phyloP scores from a whole-genome alignment of 1,139 yeast genomes.

The Hyphopichia pseudoburtonii region DNA sequence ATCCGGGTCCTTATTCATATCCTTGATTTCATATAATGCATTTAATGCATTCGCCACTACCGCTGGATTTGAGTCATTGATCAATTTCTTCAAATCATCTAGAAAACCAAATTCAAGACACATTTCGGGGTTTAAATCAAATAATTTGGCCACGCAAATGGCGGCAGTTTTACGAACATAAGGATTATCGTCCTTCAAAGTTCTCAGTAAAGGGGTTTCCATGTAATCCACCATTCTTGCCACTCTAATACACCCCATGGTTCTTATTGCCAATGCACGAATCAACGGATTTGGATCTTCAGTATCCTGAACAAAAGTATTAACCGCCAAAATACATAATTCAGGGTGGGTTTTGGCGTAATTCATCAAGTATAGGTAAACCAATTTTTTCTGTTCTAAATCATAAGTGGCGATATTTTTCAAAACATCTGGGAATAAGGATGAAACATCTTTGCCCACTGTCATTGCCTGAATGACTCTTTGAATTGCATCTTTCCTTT shows the following conservation, averaged over 20 bases:
- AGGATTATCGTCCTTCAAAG: slow-evolving; percentile 90
- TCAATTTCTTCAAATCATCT: slow-evolving; percentile 62
- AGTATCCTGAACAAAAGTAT: slow-evolving; percentile 94
- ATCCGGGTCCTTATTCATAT: slow-evolving; percentile 54
- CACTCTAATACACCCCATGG: slow-evolving; percentile 98
- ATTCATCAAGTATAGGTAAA: slow-evolving; percentile 91
- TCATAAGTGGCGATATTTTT: slow-evolving; percentile 97
- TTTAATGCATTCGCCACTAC: slow-evolving; percentile 93
- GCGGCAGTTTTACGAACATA: slow-evolving; percentile 98
- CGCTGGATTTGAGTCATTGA: slow-evolving; percentile 92
- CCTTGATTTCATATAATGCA: slow-evolving; percentile 80
- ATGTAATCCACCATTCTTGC: slow-evolving; percentile 94
- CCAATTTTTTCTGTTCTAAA: slow-evolving; percentile 93
- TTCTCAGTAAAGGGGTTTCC: slow-evolving; percentile 83
- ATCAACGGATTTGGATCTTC: slow-evolving; percentile 97
- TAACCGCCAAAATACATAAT: slow-evolving; percentile 91
- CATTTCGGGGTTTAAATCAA: slow-evolving; percentile 77
- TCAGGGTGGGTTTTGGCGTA: slow-evolving; percentile 97
- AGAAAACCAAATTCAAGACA: slow-evolving; percentile 89
- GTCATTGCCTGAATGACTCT: slow-evolving; percentile 98
- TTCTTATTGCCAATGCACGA: slow-evolving; percentile 92
- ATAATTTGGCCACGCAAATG: slow-evolving; percentile 92
- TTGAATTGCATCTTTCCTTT: slow-evolving; percentile 94
- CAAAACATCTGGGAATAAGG: slow-evolving; percentile 91
- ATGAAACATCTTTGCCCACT: slow-evolving; percentile 95